Conservation (phyloP, 2,329 filamentous ascomycete genomes). For the Fusarium temperatum region DNA sequence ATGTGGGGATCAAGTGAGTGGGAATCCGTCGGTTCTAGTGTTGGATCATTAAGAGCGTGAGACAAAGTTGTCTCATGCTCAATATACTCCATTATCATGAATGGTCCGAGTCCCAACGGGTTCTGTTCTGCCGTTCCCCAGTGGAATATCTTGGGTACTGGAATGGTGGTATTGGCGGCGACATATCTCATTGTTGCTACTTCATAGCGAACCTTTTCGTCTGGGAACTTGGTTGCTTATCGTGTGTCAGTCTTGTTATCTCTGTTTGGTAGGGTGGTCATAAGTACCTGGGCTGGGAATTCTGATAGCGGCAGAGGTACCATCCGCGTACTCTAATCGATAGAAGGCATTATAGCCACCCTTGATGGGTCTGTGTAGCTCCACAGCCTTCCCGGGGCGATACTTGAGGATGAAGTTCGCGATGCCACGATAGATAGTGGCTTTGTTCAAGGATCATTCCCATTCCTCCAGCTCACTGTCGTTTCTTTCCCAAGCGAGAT, state of each 20-base stretch:
- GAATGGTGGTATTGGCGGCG: neutral
- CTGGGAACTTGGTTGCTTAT: neutral
- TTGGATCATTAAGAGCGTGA: neutral
- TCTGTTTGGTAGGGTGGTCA: accelerated
- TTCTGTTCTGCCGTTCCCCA: neutral
- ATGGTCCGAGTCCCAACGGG: neutral
- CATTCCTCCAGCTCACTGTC: neutral
- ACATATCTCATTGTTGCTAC: neutral
- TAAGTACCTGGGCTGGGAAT: neutral
- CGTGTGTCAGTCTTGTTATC: accelerated
- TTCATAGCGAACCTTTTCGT: neutral
- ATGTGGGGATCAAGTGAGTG: neutral
- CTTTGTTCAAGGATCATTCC: neutral
- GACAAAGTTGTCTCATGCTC: accelerated
- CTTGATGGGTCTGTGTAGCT: neutral
- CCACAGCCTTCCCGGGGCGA: neutral
- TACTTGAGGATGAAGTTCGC: accelerated
- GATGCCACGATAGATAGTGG: neutral
- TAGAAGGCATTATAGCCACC: neutral
- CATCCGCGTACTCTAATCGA: neutral
- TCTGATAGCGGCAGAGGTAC: neutral
- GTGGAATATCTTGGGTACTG: neutral
- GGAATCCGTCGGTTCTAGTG: neutral
- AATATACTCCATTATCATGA: neutral
- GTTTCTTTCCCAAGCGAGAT: neutral